Base-by-base conservation (phyloP, 2,329 filamentous ascomycete species). In the Fusarium longipes region DNA sequence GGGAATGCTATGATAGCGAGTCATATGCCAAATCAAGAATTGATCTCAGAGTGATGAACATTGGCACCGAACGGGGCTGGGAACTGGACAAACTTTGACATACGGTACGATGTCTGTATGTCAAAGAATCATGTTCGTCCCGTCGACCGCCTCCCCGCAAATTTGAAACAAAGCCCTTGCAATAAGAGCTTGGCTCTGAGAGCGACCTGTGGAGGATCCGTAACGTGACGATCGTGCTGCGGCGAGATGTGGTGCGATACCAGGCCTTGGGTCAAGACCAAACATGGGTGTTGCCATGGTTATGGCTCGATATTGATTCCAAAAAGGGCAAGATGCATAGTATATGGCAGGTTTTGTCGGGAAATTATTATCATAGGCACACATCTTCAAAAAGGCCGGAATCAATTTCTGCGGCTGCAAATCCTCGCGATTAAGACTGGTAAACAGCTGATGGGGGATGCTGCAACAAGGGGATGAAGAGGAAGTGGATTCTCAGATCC, bases 1-100 rank as follows among this genome's bases (percentile, higher is more conserved):
- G 81, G 96, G 96, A 4, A 98, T 99, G 93, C 82, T 96, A 71
- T 97, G 79, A 88, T 64, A 69, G 20, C 64, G 47, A 65, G 20
- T 30, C 42, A 49, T 39, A 25, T 50, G n/a, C 42, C 32, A 60
- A 60, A 52, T 40, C 32, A 38, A 27, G 48, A 65, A 52, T 56
- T 43, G 40, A 44, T 40, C 20, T 27, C 27, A 29, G 43, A 45
- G 36, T 32, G 60, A 53, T 48, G 33, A 43, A 38, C 36, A 52
- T 51, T n/a, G 50, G 42, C 29, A 40, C 43, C 40, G 53, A 38
- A 61, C 40, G 50, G 39, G 57, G 54, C 58, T 50, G 57, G 59
- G 49, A 40, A 45, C 25, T 39, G 33, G 42, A 64, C 42, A 33
- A 61, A 57, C 29, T 39, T 56, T 53, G 61, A 56, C 36, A 57